These are phyloP conservation scores for Hanseniaspora nectarophila DNA, from an alignment of 805 yeast species.

Conservation along the genomic window DNA sequence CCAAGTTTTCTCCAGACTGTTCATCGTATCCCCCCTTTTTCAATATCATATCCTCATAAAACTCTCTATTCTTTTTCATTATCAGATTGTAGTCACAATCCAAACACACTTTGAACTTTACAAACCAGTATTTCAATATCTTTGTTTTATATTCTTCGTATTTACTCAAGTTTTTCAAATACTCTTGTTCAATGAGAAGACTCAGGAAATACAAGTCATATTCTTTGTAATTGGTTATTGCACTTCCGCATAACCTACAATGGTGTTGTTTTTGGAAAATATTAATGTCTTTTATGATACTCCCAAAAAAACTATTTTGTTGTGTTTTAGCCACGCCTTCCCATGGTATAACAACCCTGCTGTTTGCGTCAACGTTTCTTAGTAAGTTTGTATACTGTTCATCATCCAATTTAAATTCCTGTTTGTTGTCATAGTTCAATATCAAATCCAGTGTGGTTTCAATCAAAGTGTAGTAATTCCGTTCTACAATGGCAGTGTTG, in stretches of 20 bases:
- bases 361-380: not conserved
- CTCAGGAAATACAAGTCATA: slow-evolving; percentile 7
- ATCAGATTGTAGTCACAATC: slow-evolving; percentile 4
- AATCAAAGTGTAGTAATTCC: slow-evolving; percentile 2
- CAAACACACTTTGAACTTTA: slow-evolving; percentile 7
- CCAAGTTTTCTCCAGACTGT: slow-evolving; percentile 3
- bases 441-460: slow-evolving; percentile 3
- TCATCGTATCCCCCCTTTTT: slow-evolving; percentile 3
- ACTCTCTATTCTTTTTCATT: not conserved
- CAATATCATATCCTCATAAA: not conserved
- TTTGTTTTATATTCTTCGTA: not conserved
- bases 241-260: slow-evolving; percentile 9
- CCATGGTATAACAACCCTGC: not conserved
- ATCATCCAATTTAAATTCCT: not conserved
- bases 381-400: not conserved
- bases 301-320: not conserved
- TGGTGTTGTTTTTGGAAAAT: slow-evolving; percentile 4
- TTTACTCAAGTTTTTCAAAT: not conserved
- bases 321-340: not conserved
- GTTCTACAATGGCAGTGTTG: slow-evolving; percentile 2
- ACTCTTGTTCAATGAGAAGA: slow-evolving; percentile 6
- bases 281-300: not conserved
- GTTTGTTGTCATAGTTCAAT: not conserved
- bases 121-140: slow-evolving; percentile 11
- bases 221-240: not conserved